Evolutionary conservation across 345 rosid genomes (phyloP).

Genomic region (Citrus sinensis): DVS_A1.0 CM039165.1:14358001-14358500

Average conservation of each 20-base stretch:
- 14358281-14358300: conserved; percentile 96
- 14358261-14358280: conserved; percentile 71
- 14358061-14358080: conserved; percentile 89
- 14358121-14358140: too few relatives aligned
- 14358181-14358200: conserved; percentile 87
- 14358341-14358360: background rate
- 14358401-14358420: background rate
- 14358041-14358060: conserved; percentile 92
- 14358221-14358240: conserved; percentile 85
- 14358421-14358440: background rate
- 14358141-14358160: too few relatives aligned
- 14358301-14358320: conserved; percentile 86
- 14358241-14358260: conserved; percentile 89
- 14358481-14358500: background rate
- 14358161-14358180: conserved; percentile 57
- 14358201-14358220: conserved; percentile 68
- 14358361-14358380: too few relatives aligned
- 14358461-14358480: conserved; percentile 8
- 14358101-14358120: conserved; percentile 1
- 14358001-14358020: conserved; percentile 83
- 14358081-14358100: conserved; percentile 58
- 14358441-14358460: conserved; percentile 5
- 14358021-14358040: conserved; percentile 94
- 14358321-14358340: conserved; percentile 35
- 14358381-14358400: too few relatives aligned